Conservation (phyloP, 768 basidiomycete genomes). For the Ramaria rubella region DNA sequence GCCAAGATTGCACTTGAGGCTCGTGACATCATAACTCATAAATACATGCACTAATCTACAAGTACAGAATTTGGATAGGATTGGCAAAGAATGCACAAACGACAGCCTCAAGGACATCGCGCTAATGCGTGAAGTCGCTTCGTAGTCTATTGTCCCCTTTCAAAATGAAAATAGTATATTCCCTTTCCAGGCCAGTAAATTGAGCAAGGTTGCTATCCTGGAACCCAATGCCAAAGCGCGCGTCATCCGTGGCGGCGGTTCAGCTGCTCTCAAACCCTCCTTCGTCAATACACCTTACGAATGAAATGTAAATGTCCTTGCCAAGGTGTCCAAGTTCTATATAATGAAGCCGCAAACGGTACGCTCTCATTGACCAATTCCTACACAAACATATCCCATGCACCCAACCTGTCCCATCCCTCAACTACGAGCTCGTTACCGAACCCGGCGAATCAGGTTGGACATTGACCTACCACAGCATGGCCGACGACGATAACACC, state of each 20-base stretch:
- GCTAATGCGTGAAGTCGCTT: slow-evolving; percentile 52
- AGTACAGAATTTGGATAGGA: slow-evolving; percentile 64
- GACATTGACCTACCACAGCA: slow-evolving; percentile 51
- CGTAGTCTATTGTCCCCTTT: slow-evolving; percentile 57
- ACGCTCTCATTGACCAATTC: too few species aligned
- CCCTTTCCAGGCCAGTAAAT: slow-evolving; percentile 47
- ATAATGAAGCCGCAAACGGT: slow-evolving; percentile 63
- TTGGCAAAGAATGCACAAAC: slow-evolving; percentile 54
- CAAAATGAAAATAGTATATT: slow-evolving; percentile 54
- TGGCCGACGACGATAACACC: slow-evolving; percentile 6
- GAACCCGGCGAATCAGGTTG: slow-evolving; percentile 58
- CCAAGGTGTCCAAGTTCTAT: slow-evolving; percentile 43
- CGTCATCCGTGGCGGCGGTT: slow-evolving; percentile 71
- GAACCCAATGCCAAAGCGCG: slow-evolving; percentile 62
- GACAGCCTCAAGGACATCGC: slow-evolving; percentile 53
- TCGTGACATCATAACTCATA: slow-evolving; percentile 38
- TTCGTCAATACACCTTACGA: slow-evolving; percentile 76
- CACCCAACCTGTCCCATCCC: slow-evolving; percentile 56
- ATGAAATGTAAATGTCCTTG: slow-evolving; percentile 46
- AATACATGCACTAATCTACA: background rate
- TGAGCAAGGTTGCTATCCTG: slow-evolving; percentile 53
- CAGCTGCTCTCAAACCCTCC: slow-evolving; percentile 63
- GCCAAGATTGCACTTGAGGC: slow-evolving; percentile 60
- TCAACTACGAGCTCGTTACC: slow-evolving; percentile 62
- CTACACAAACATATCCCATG: background rate